Base-by-base conservation (phyloP, 2,329 filamentous ascomycete genomes). In the Rhinocladiella mackenziei region DNA sequence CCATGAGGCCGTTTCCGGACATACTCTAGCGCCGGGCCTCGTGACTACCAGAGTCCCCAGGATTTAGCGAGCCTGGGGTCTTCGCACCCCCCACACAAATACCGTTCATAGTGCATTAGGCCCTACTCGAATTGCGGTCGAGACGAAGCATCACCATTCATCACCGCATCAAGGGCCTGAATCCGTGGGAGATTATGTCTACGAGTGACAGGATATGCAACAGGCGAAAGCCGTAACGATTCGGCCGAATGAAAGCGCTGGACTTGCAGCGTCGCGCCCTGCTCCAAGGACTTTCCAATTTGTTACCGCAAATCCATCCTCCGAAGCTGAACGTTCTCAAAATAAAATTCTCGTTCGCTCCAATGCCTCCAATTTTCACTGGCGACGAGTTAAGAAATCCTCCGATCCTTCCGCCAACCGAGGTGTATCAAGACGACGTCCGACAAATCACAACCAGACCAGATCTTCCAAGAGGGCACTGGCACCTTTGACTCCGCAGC, bases 351-450 rank as follows among this genome's bases (percentile, higher is more conserved):
- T 59, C 15, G 56, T 59, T 17, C 56, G 57, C 14, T 57, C 57
- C 6, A 59, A 59, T 40, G 57, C 57, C 26, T 56, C 56, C 19
- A 56, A 56, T 18, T 57, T 54, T 39, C 56, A 56, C 30, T 59
- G 57, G 57, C 56, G 56, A 19, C 57, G 53, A 14, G 51, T 48
- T 28, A 47, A 45, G 45, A 49, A 47, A 37, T 18, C 34, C 28
- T 17, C 42, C 26, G 37, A 20, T 28, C 15, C 22, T 9, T 25
- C 22, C 15, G 20, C 36, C 19, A 23, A 10, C 28, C 30, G 35
- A 28, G 19, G 13, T 26, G 11, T 26, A 13, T 7, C 29, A 14
- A 35, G 50, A 37, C 36, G 36, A 15, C 40, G 43, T 20, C 35
- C 43, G 10, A 35, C 48, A 4, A 34, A 19, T 20, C 39, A 32